A percentile compares a stretch with the other conserved stretches of the same genome.
phyloP scores from a whole-genome alignment of 2,329 filamentous ascomycete genomes.

The Sporothrix phasma region DNA sequence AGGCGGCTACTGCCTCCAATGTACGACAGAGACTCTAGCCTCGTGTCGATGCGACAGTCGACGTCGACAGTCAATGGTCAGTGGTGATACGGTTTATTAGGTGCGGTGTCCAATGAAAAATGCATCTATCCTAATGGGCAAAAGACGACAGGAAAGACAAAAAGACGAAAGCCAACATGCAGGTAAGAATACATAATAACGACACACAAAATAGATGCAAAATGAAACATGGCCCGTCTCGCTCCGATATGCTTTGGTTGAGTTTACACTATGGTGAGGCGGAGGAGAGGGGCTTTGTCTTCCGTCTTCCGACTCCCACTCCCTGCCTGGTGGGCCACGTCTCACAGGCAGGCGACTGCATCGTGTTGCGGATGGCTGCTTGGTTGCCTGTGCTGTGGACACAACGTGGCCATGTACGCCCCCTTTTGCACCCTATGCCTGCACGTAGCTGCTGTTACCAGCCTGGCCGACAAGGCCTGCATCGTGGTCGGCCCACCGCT shows the following conservation, averaged over 20 bases:
- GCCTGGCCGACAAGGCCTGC: background rate
- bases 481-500: conserved; percentile 17
- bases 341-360: background rate
- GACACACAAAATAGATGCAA: background rate
- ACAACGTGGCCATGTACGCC: no score
- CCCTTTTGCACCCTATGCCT: no score
- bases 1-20: no score
- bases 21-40: no score
- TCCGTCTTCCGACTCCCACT: background rate
- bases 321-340: background rate
- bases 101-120: background rate
- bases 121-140: background rate
- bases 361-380: background rate
- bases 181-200: background rate
- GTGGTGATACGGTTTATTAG: no score
- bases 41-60: no score
- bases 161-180: background rate
- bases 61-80: no score
- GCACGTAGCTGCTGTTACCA: conserved; percentile 3
- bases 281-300: background rate
- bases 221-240: background rate
- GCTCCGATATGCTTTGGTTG: background rate
- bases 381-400: background rate
- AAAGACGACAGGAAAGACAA: background rate
- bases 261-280: background rate